Base-by-base conservation (phyloP, 106 monocot genomes). In the Allium cepa region DNA sequence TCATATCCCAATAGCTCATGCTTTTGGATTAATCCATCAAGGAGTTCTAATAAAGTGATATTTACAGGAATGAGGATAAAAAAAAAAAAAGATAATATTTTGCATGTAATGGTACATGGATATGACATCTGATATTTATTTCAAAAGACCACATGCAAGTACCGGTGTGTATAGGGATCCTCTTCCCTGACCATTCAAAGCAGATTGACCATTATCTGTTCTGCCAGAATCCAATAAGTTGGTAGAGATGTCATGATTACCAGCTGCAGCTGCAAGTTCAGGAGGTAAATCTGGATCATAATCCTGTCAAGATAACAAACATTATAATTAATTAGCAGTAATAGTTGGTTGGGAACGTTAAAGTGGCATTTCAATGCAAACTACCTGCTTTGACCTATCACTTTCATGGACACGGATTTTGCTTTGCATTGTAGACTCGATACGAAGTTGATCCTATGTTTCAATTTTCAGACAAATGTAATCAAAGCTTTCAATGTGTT, bases 251-350 rank as follows among this genome's bases (percentile, higher is more conserved):
- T 82, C 84, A 77, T 81, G 83, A 79, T 82, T 80, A 27, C 92
- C 88, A 22, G 87, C 73, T 47, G 97, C 97, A 82, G 97, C 97
- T 51, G 92, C 97, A 76, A 97, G 88, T 68, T 97, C 97, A 58
- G 97, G 97, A 18, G 97, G 97, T 78, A 97, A 80, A 92, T 97
- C 97, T 71, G 97, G 97, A 82, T 97, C 97, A 63, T 80, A 92
- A n/a, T 84, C 87, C 92, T 97, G 67, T 68, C 49, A 66, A 49
- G 49, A 56, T 74, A 64, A 55, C 8, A 53, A 63, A 27, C 15
- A 59, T 28, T 7, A 9, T 18, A 10, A 68, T 11, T 28, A 7
- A 49, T 69, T 48, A 70, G 26, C 8, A 15, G 22, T 7, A 17
- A 59, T 8, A 18, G 47, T 70, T 17, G 26, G n/a, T 10, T 17